Evolutionary conservation across 2,329 filamentous ascomycete species (phyloP), one percentile per base, ranked within the genome.

Genomic region (Apiospora koreana): DNA sequence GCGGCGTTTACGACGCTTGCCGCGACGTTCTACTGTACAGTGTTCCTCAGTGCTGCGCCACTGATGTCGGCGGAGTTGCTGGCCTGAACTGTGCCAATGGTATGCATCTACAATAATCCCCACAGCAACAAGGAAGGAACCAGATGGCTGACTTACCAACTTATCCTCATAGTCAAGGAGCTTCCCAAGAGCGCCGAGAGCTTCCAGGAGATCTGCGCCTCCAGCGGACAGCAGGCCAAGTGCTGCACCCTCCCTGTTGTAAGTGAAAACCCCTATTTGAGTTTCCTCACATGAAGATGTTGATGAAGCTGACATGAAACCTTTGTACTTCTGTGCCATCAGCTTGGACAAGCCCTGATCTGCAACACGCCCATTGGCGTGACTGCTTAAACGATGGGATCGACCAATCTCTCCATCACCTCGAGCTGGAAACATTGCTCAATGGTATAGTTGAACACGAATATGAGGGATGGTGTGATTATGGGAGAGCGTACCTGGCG

Each of bases 261-360:
- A n/a, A 38, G 54, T 38, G 7, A 7, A 16, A 4, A 18, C 0
- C 8, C 8, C 3, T 5, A 2, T 9, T 9, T n/a, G 3, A 21
- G 2, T 10, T 35, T 1, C 5, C 6, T 3, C 31, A 0, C 18
- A 38, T 35, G 28, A 16, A 62, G 31, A 2, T 9, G 3, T 16
- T 2, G 28, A 38, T 14, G 1, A 3, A 5, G 21, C 16, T 38
- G 28, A 62, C 18, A 10, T n/a, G 31, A 4, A 1, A 2, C 41
- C 9, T 12, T n/a, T n/a, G 18, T n/a, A 1, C 18, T 14, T 9
- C 14, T 25, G 3, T 6, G n/a, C 2, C 6, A 38, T n/a, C 18
- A 62, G 54, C 54, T 62, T 31, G 54, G 54, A 38, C 54, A 62
- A 38, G 54, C 54, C 31, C 54, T 62, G 31, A n/a, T 62, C 31